These are phyloP conservation scores for Metschnikowia proteae DNA, from an alignment of 805 yeast species.

Conservation along the genomic window DNA sequence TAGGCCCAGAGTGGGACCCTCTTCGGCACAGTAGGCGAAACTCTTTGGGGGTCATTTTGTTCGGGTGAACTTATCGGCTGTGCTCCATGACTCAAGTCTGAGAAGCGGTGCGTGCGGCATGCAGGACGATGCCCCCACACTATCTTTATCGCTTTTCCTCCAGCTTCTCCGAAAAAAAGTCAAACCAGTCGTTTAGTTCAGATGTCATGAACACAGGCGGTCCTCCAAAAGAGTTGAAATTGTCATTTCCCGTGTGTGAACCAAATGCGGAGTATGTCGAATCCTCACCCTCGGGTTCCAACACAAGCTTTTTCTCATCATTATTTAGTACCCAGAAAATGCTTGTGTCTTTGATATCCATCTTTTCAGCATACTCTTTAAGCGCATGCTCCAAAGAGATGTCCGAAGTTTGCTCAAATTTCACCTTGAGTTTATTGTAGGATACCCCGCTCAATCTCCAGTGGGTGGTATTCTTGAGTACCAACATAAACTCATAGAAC, in stretches of 20 bases:
- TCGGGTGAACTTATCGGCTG: neutral
- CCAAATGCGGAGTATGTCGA: neutral
- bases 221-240: constrained; percentile 9
- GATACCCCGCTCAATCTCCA: constrained; percentile 13
- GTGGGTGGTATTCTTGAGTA: constrained; percentile 6
- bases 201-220: constrained; percentile 10
- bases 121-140: neutral
- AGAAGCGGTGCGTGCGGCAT: neutral
- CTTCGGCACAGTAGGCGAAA: constrained; percentile 7
- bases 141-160: neutral
- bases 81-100: neutral
- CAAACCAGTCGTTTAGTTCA: constrained; percentile 8
- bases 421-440: constrained; percentile 6
- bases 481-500: constrained; percentile 14
- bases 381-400: constrained; percentile 7
- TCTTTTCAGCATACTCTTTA: neutral
- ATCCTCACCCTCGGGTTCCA: neutral
- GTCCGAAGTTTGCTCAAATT: constrained; percentile 6
- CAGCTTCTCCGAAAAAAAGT: constrained; percentile 9
- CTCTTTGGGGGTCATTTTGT: constrained; percentile 6
- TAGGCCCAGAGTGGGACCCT: constrained; percentile 4
- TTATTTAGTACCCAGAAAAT: neutral
- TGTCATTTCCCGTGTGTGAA: neutral
- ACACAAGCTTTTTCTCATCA: neutral
- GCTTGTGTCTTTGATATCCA: neutral